Evolutionary conservation across 192 early-diverging fungal species (phyloP).

Genomic region (Entomortierella chlamydospora): DNA sequence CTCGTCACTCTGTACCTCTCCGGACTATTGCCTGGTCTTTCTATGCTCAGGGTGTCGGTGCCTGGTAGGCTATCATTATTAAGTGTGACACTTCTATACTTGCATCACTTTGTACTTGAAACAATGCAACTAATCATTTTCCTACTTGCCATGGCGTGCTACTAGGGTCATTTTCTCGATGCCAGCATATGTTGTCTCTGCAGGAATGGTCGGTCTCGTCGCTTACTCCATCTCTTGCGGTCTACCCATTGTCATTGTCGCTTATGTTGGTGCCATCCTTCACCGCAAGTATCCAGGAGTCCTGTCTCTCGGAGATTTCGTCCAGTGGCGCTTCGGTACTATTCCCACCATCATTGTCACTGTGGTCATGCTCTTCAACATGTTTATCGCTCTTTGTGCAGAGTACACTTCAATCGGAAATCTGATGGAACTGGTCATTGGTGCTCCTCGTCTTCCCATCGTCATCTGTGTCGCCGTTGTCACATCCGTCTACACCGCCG

Average conservation of each 20-base stretch:
- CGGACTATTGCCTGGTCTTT: constrained; percentile 55
- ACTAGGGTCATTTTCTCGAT: constrained; percentile 71
- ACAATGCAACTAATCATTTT: background rate
- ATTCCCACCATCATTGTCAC: constrained; percentile 67
- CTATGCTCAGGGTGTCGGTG: constrained; percentile 42
- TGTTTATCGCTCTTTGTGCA: constrained; percentile 71
- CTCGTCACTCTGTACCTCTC: constrained; percentile 40
- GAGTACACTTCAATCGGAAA: constrained; percentile 76
- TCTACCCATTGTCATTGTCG: constrained; percentile 70
- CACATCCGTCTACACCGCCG: constrained; percentile 76
- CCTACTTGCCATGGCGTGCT: background rate
- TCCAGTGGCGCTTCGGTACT: constrained; percentile 72
- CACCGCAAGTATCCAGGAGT: constrained; percentile 66
- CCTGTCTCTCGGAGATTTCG: constrained; percentile 75
- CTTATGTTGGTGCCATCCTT: constrained; percentile 68
- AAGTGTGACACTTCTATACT: background rate
- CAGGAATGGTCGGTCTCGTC: constrained; percentile 74
- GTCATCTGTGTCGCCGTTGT: constrained; percentile 70
- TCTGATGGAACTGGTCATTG: constrained; percentile 66
- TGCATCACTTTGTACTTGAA: background rate
- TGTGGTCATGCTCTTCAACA: constrained; percentile 69
- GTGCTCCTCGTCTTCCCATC: constrained; percentile 65
- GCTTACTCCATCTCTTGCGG: constrained; percentile 73
- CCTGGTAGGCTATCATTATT: constrained; percentile 32
- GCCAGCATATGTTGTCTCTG: constrained; percentile 72